Evolutionary conservation across 352 stramenopile species (phyloP), one percentile per base, ranked within the genome.

Genomic region (Halophytophthora polymorphica): DNA sequence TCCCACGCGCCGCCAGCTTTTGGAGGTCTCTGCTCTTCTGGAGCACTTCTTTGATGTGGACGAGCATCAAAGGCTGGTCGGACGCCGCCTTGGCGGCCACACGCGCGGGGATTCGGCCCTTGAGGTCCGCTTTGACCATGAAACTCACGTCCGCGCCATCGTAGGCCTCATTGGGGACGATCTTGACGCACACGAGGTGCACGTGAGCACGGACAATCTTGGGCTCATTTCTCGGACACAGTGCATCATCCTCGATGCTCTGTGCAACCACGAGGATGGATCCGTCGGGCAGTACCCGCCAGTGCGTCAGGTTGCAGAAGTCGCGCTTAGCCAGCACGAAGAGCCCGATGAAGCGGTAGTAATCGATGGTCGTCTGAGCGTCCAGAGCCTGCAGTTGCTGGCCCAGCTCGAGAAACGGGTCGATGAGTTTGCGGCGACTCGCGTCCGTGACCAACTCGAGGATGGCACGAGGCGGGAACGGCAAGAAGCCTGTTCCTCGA

Each of bases 251-350:
- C 25, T 83, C 62, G 23, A 71, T 56, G 17, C 64, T 71, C 1
- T 68, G 73, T 3, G 70, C 73, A 25, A 88, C 61, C 15, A 87
- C 54, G 14, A 85, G 23, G 6, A 88, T 77, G 13, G 70, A 71
- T 41, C 73, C 69, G 38, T 82, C 74, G 17, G 50, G 45, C 8
- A 90, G 69, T 47, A 87, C 73, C 13, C 80, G 80, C 77, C 80
- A 88, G 56, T 88, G 80, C 6, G 69, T 86, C n/a, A 88, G 58
- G 38, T 86, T 77, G 34, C 85, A 61, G 34, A 85, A 88, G 23
- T 88, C 75, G 21, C 72, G 71, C 15, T 64, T 53, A 13, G 69
- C 56, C 4, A 66, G 56, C 5, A 77, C 77, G 54, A 90, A 86
- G 31, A 86, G 59, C 1, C 71, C 61, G 57, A 88, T 88, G 66